Evolutionary conservation across 805 yeast genomes (phyloP), one percentile per base, ranked within the genome.

Genomic region (Candida boleticola): DNA sequence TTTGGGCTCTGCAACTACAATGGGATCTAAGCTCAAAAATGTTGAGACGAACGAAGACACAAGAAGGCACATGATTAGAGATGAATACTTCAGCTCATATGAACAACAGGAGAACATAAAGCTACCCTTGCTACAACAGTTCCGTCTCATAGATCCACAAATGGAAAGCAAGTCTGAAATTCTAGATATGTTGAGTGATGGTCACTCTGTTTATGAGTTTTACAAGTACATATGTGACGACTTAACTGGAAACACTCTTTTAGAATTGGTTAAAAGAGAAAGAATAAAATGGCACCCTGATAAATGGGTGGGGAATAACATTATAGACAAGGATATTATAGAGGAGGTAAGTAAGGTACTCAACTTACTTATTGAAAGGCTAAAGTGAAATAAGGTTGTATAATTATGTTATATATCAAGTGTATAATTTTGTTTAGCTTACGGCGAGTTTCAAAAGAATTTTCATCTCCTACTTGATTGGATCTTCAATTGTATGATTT

Each of bases 231-330:
- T 66, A 14, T 23, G 11, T 23, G 27, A 23, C 7, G 27, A 23
- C 11, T 7, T 7, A 23, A 17, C 14, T 1, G 41, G 46, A 0
- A 39, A 52, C 29, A 49, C 47, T 25, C 30, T 63, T 21, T 13
- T 45, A 2, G 60, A 52, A 1, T 44, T 67, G 14, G 38, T 68
- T 4, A 78, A 73, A 44, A 49, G 44, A 22, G 89, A 83, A 50
- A 56, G 89, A 41, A 57, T 82, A 4, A 60, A 77, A 46, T 83
- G 89, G 89, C 89, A 83, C 55, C 89, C 89, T 1, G 89, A 83
- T 53, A 75, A 73, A 51, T 76, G 83, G 81, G 51, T 55, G 9
- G 54, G 57, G 9, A 55, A 54, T 29, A 51, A 66, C 3, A 45
- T 56, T 13, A 45, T 60, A 39, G 62, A 61, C 42, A 42, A 45